phyloP scores from a whole-genome alignment of 805 yeast genomes.

The Debaryomyces prosopidis region DNA sequence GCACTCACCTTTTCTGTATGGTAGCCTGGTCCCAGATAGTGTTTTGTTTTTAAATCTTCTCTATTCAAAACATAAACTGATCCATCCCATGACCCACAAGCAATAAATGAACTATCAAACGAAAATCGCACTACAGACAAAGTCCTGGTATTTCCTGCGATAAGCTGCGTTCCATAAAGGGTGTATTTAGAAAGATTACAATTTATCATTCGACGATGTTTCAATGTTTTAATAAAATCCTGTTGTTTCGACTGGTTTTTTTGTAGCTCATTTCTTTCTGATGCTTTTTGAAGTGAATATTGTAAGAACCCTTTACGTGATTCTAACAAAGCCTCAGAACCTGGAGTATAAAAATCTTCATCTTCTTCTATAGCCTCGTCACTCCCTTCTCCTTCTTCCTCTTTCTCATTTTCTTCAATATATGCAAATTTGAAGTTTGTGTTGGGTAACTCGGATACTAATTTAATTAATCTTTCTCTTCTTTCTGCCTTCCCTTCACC shows the following conservation, averaged over 20 bases:
- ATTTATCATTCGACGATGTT: conserved; percentile 46
- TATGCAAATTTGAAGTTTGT: conserved; percentile 8
- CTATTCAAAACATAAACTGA: conserved; percentile 50
- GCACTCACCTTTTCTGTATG: conserved; percentile 72
- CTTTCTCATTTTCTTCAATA: conserved; percentile 10
- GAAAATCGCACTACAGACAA: conserved; percentile 58
- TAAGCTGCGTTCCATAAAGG: conserved; percentile 67
- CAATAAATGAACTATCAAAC: conserved; percentile 38
- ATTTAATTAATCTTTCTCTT: conserved; percentile 55
- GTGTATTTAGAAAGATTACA: conserved; percentile 34
- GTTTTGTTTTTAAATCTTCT: conserved; percentile 31
- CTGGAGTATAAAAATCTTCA: conserved; percentile 82
- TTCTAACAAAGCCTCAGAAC: conserved; percentile 50
- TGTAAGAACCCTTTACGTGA: conserved; percentile 54
- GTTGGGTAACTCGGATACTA: conserved; percentile 35
- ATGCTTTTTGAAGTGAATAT: conserved; percentile 50
- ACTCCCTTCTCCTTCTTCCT: conserved; percentile 14
- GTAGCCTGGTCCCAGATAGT: conserved; percentile 32
- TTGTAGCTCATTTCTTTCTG: conserved; percentile 36
- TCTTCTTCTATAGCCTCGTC: conserved; percentile 34
- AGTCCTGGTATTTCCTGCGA: conserved; percentile 60
- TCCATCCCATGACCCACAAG: conserved; percentile 88
- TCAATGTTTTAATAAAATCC: conserved; percentile 45
- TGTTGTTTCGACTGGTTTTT: conserved; percentile 19
- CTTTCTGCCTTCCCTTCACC: conserved; percentile 65